Conservation (phyloP, 202 grass and related monocot species). For the Panicum hallii region DNA sequence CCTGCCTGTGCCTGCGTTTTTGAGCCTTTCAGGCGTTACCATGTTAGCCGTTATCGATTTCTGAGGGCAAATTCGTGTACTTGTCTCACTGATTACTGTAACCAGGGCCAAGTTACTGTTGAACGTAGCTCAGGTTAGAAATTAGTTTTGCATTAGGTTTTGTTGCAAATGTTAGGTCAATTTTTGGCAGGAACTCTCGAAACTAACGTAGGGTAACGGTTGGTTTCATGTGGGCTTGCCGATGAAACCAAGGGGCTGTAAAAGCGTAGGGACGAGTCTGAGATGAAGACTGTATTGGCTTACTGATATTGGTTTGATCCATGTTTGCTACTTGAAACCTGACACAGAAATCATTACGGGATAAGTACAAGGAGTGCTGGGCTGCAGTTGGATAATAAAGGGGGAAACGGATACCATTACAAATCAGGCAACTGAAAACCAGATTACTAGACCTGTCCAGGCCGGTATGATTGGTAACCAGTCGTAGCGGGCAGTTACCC, state of each 20-base stretch:
- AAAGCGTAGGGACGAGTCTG: neutral
- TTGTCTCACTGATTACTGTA: neutral
- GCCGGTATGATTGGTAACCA: neutral
- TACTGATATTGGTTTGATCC: neutral
- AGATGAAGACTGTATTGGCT: neutral
- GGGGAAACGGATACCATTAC: neutral
- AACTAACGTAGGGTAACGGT: neutral
- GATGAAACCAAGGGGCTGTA: neutral
- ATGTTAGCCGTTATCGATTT: neutral
- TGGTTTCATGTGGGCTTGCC: neutral
- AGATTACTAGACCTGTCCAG: neutral
- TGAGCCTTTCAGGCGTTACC: neutral
- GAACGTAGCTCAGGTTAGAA: neutral
- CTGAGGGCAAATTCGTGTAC: neutral
- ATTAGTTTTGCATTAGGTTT: neutral
- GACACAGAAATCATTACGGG: neutral
- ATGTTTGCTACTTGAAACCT: neutral
- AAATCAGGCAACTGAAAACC: neutral
- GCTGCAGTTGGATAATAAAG: neutral
- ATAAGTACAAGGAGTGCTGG: neutral
- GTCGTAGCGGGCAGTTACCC: neutral
- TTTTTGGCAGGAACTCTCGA: neutral
- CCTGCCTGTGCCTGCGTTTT: neutral
- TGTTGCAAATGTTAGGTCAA: conserved; percentile 3
- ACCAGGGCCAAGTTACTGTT: neutral